phyloP scores from a whole-genome alignment of 768 basidiomycete genomes.

The Trametes coccinea region DNA sequence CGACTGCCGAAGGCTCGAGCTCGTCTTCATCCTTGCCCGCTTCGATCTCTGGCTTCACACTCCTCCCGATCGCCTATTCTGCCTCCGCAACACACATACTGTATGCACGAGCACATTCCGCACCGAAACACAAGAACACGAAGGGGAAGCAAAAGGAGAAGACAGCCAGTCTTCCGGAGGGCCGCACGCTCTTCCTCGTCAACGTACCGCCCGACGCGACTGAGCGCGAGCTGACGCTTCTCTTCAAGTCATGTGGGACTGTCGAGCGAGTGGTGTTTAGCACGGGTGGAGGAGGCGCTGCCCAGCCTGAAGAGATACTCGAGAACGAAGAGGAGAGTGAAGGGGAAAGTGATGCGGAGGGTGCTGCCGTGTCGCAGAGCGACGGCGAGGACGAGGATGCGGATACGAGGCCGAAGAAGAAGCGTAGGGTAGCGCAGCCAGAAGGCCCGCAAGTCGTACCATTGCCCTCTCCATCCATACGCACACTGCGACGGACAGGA shows the following conservation, averaged over 20 bases:
- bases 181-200: slow-evolving; percentile 82
- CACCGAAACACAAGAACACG: slow-evolving; percentile 42
- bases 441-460: slow-evolving; percentile 55
- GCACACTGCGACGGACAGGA: slow-evolving; percentile 63
- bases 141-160: slow-evolving; percentile 25
- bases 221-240: slow-evolving; percentile 69
- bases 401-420: slow-evolving; percentile 35
- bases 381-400: slow-evolving; percentile 42
- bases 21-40: slow-evolving; percentile 22
- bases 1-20: not conserved
- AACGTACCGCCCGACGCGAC: slow-evolving; percentile 90
- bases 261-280: slow-evolving; percentile 71
- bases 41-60: slow-evolving; percentile 47
- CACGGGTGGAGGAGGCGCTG: slow-evolving; percentile 41
- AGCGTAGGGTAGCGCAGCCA: slow-evolving; percentile 31
- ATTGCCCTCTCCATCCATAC: slow-evolving; percentile 53
- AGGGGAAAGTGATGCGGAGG: slow-evolving; percentile 32
- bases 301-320: slow-evolving; percentile 25
- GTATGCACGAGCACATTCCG: slow-evolving; percentile 71
- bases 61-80: slow-evolving; percentile 44
- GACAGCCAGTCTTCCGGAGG: slow-evolving; percentile 40
- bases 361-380: slow-evolving; percentile 36
- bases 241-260: slow-evolving; percentile 80
- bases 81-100: slow-evolving; percentile 60
- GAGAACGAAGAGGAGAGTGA: slow-evolving; percentile 36